These are phyloP conservation scores for Penicillium egyptiacum DNA, from an alignment of 495 filamentous ascomycete species.

Conservation along the genomic window DNA sequence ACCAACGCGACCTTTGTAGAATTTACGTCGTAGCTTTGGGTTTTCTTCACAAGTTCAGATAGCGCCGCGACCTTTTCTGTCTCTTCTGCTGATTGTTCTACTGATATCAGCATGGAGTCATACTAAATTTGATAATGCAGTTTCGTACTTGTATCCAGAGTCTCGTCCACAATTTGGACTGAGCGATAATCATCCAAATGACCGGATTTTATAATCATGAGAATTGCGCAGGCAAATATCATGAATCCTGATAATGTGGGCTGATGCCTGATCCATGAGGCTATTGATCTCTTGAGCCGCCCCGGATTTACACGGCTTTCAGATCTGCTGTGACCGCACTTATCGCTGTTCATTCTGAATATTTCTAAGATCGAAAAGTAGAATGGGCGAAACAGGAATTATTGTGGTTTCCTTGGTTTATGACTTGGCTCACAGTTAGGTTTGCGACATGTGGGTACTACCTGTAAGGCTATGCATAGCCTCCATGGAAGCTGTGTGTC, in stretches of 20 bases:
- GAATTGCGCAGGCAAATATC: background rate
- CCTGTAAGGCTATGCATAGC: background rate
- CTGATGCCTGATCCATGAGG: constrained; percentile 1
- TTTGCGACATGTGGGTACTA: background rate
- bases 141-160: background rate
- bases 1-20: constrained; percentile 1
- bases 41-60: background rate
- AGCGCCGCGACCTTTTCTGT: background rate
- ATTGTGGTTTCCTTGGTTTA: background rate
- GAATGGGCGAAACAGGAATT: background rate
- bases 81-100: background rate
- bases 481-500: background rate
- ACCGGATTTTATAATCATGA: background rate
- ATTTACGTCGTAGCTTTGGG: background rate
- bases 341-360: background rate
- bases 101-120: background rate
- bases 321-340: background rate
- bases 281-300: background rate
- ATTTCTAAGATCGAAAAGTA: background rate
- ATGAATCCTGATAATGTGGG: background rate
- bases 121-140: background rate
- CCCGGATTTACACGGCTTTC: background rate
- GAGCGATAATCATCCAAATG: background rate
- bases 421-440: too few relatives aligned
- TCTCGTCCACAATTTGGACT: background rate